These are phyloP conservation scores for Neocatenulostroma microsporum DNA, from an alignment of 2,329 filamentous ascomycete genomes.

Conservation along the genomic window DNA sequence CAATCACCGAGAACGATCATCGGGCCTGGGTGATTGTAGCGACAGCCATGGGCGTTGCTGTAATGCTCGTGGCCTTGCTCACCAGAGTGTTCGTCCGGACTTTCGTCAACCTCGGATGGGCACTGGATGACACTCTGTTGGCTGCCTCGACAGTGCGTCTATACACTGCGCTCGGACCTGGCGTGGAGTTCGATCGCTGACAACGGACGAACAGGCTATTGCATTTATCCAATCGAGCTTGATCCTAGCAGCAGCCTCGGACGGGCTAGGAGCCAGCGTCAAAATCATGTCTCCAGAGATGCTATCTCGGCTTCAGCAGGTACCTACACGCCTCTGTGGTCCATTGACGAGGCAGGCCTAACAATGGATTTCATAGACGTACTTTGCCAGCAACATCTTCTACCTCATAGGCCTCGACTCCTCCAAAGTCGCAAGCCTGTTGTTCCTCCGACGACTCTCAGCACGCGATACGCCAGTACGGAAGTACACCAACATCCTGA, in stretches of 20 bases:
- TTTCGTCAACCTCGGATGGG: slow-evolving; percentile 7
- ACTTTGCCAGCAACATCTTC: slow-evolving; percentile 11
- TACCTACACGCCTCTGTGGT: no score
- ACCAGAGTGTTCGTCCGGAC: slow-evolving; percentile 9
- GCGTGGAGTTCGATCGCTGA: not conserved
- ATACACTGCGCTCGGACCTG: no score
- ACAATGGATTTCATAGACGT: no score
- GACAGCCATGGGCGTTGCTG: slow-evolving; percentile 8
- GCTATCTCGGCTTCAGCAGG: slow-evolving; percentile 2
- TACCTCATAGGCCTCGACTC: slow-evolving; percentile 8
- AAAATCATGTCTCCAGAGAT: not conserved
- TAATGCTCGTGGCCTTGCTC: slow-evolving; percentile 7
- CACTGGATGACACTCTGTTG: slow-evolving; percentile 9
- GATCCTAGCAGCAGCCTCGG: slow-evolving; percentile 6
- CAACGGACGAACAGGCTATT: not conserved
- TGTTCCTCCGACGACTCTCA: slow-evolving; percentile 6
- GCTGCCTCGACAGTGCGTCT: slow-evolving; percentile 5
- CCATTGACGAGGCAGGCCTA: no score
- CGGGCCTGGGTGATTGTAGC: slow-evolving; percentile 13
- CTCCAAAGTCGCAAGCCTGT: slow-evolving; percentile 7
- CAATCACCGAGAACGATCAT: slow-evolving; percentile 10
- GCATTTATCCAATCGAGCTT: slow-evolving; percentile 6
- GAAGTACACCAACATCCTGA: not conserved
- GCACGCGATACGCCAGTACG: not conserved
- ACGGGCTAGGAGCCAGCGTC: slow-evolving; percentile 9